These are phyloP conservation scores for Colletotrichum chrysophilum DNA, from an alignment of 2,329 filamentous ascomycete species.

Conservation along the genomic window DNA sequence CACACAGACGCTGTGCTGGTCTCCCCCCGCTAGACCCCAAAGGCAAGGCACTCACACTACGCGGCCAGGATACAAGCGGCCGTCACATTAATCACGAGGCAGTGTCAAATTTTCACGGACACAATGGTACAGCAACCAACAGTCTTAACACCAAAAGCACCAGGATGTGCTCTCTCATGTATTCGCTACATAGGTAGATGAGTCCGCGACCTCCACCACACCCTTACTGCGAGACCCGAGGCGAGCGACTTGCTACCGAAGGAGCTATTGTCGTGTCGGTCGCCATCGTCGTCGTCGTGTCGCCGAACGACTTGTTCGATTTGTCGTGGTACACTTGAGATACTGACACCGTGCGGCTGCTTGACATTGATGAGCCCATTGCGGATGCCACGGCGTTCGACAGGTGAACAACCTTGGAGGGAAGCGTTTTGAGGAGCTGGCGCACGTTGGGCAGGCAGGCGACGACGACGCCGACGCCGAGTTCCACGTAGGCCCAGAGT, in stretches of 20 bases:
- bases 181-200: not conserved
- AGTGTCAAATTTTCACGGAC: not conserved
- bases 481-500: slow-evolving; percentile 41
- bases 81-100: not conserved
- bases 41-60: not conserved
- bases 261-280: not conserved
- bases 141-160: not conserved
- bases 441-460: slow-evolving; percentile 41
- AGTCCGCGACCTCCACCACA: not conserved
- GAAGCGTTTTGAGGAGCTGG: slow-evolving; percentile 28
- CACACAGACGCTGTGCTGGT: not conserved
- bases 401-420: not conserved
- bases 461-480: slow-evolving; percentile 42
- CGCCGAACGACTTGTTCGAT: not conserved
- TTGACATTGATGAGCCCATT: not conserved
- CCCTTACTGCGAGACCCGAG: not conserved
- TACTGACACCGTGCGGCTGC: not conserved
- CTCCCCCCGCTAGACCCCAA: not conserved
- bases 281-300: not conserved
- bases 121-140: not conserved
- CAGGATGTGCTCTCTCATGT: not conserved
- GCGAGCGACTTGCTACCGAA: not conserved
- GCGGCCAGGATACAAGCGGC: not conserved
- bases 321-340: not conserved
- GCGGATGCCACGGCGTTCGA: not conserved